Percentiles rank a stretch among this genome's conserved stretches.
Evolutionary conservation across 352 stramenopile genomes (phyloP).

Genomic region (Globisporangium recalcitrans): DNA sequence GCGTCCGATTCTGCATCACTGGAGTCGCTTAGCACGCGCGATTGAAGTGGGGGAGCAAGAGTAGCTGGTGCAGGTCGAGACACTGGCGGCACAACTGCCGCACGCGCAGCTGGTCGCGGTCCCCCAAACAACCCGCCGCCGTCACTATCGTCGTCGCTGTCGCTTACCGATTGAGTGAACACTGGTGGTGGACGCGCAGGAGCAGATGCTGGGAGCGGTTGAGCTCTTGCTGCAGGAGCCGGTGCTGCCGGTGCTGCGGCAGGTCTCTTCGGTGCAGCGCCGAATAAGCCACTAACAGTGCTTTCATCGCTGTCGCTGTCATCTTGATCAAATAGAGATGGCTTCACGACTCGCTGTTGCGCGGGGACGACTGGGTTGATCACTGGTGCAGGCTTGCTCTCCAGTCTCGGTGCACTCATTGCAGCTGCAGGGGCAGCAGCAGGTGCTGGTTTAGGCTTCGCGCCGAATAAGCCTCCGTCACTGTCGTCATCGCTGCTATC

Average conservation of each 20-base stretch:
- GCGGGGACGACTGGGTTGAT: not conserved
- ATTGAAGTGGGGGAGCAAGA: conserved; percentile 17
- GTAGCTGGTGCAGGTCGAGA: conserved; percentile 13
- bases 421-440: not conserved
- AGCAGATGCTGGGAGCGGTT: not conserved
- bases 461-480: not conserved
- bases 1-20: conserved; percentile 55
- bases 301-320: conserved; percentile 15
- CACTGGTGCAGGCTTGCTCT: not conserved
- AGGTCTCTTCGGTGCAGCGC: conserved; percentile 3
- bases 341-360: not conserved
- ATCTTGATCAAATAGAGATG: not conserved
- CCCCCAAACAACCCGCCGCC: conserved; percentile 41
- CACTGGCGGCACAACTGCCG: not conserved
- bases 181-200: conserved; percentile 21
- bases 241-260: not conserved
- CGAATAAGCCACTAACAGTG: conserved; percentile 34
- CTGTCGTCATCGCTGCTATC: not conserved
- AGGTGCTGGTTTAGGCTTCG: not conserved
- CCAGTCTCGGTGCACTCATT: not conserved
- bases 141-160: conserved; percentile 33
- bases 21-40: conserved; percentile 40
- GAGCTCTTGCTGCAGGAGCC: not conserved
- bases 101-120: conserved; percentile 14
- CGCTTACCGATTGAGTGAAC: conserved; percentile 20